Conservation (phyloP, 2,329 filamentous ascomycete genomes). For the Penicillium palitans region DNA sequence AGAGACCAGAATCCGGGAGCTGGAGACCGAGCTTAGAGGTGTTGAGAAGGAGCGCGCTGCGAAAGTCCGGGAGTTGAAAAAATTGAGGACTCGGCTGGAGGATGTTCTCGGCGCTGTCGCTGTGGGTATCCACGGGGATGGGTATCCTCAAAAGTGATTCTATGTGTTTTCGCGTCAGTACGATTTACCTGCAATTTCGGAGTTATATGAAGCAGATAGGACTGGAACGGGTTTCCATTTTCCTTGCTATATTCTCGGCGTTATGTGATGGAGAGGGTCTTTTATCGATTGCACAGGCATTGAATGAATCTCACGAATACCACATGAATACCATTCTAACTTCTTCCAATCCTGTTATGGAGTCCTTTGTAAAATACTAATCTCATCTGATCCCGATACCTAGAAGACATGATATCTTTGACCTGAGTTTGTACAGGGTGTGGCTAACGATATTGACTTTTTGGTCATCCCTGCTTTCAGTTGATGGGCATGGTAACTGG, state of each 20-base stretch:
- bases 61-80: conserved; percentile 46
- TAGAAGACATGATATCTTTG: not conserved
- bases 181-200: not conserved
- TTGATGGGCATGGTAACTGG: not conserved
- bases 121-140: conserved; percentile 36
- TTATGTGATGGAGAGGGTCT: conserved; percentile 1
- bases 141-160: conserved; percentile 12
- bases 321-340: not conserved
- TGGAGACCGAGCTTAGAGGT: conserved; percentile 46
- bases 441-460: not conserved
- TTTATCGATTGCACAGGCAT: conserved; percentile 5
- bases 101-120: conserved; percentile 44
- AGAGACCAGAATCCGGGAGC: conserved; percentile 43
- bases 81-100: conserved; percentile 44
- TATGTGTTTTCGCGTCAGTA: not conserved
- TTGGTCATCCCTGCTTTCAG: not conserved
- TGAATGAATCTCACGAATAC: conserved; percentile 3
- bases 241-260: not conserved
- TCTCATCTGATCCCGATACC: not conserved
- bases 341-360: not conserved
- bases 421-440: not conserved
- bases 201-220: not conserved
- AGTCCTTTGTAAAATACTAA: not conserved
- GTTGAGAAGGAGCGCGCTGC: conserved; percentile 46
- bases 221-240: not conserved